Evolutionary conservation across 345 rosid species (phyloP).

Genomic region (Brassica cretica): DNA sequence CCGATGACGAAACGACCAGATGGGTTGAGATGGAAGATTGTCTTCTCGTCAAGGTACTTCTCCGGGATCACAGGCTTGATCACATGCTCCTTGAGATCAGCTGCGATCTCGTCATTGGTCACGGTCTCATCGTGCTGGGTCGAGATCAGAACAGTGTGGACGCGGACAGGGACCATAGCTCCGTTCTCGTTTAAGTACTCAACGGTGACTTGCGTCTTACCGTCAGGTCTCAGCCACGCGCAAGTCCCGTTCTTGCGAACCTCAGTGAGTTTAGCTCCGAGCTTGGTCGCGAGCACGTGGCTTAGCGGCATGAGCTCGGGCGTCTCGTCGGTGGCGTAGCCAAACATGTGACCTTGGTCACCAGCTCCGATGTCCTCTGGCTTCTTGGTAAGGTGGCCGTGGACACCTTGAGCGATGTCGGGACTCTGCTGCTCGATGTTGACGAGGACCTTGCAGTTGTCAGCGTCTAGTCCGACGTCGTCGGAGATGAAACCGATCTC

Average conservation of each 20-base stretch:
- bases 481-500: slow-evolving; percentile 57
- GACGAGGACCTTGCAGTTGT: slow-evolving; percentile 65
- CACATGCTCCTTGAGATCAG: slow-evolving; percentile 54
- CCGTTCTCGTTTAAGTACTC: slow-evolving; percentile 44
- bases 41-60: slow-evolving; percentile 75
- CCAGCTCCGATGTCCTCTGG: slow-evolving; percentile 80
- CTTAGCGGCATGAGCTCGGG: slow-evolving; percentile 74
- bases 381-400: slow-evolving; percentile 63
- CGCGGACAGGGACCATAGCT: slow-evolving; percentile 46
- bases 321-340: slow-evolving; percentile 74
- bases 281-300: slow-evolving; percentile 74
- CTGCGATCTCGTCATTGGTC: slow-evolving; percentile 47
- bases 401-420: slow-evolving; percentile 74
- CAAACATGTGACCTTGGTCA: slow-evolving; percentile 80
- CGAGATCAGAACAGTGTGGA: slow-evolving; percentile 45
- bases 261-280: slow-evolving; percentile 71
- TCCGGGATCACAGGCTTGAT: slow-evolving; percentile 74
- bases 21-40: slow-evolving; percentile 85
- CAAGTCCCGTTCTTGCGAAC: slow-evolving; percentile 55
- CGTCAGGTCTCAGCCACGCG: slow-evolving; percentile 44
- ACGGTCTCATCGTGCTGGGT: slow-evolving; percentile 48
- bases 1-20: slow-evolving; percentile 81
- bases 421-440: slow-evolving; percentile 78
- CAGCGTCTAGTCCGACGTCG: slow-evolving; percentile 68
- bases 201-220: slow-evolving; percentile 46